Conservation (phyloP, 257 asterid genomes). For the Coffea eugenioides region DNA sequence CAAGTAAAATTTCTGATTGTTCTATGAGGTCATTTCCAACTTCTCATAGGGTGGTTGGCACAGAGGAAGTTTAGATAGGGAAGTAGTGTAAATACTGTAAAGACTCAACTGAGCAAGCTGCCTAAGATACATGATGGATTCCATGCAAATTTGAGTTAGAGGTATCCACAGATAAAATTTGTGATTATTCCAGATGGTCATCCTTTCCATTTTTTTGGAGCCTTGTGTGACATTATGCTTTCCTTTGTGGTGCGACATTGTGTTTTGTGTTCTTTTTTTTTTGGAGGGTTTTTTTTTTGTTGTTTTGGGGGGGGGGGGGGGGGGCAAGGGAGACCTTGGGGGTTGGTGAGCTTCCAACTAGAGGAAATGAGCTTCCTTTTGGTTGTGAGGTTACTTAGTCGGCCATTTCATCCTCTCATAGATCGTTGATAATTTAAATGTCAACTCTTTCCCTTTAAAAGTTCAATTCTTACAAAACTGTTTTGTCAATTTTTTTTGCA, state of each 20-base stretch:
- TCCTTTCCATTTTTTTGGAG: neutral
- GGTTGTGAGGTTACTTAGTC: neutral
- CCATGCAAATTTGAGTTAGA: too few relatives aligned
- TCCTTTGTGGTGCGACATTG: neutral
- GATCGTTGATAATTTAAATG: neutral
- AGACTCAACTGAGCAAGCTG: too few relatives aligned
- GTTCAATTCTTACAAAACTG: too few relatives aligned
- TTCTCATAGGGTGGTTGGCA: neutral
- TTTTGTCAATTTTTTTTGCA: constrained; percentile 25
- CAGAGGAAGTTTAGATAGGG: too few relatives aligned
- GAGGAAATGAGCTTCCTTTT: neutral
- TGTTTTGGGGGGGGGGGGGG: neutral
- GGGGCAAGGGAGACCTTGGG: neutral
- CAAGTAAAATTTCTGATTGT: neutral
- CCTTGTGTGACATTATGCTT: neutral
- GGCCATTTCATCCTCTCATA: neutral
- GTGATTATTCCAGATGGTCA: neutral
- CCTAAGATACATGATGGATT: too few relatives aligned
- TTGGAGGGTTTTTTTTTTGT: too few relatives aligned
- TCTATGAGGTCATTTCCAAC: neutral
- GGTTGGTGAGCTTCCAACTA: neutral
- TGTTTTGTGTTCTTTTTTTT: neutral
- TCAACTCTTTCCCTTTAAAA: too few relatives aligned
- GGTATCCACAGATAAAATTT: too few relatives aligned
- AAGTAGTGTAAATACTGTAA: too few relatives aligned